Percentiles rank a stretch among this genome's conserved stretches.
phyloP scores from a whole-genome alignment of 2,329 filamentous ascomycete genomes.

The Penicillium thymicola region DNA sequence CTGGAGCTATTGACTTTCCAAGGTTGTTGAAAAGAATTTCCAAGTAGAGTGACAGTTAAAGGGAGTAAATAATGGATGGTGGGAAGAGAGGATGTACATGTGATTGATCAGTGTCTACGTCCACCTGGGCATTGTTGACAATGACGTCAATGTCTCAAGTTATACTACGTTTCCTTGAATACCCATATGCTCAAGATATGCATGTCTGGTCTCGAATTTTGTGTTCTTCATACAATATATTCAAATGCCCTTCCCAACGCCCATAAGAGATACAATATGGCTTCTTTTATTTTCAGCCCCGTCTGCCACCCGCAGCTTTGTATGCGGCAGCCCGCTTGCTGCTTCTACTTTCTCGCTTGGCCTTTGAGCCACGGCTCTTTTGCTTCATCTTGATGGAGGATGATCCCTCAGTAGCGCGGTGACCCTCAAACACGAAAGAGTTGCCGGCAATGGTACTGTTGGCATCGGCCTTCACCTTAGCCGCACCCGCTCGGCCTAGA shows the following conservation, averaged over 20 bases:
- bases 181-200: background rate
- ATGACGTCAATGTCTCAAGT: background rate
- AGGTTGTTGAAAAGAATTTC: too few relatives aligned
- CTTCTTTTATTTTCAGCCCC: constrained; percentile 16
- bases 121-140: background rate
- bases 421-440: constrained; percentile 45
- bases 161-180: too few relatives aligned
- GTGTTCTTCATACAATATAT: constrained; percentile 6
- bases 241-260: constrained; percentile 24
- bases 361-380: constrained; percentile 41
- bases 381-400: constrained; percentile 35
- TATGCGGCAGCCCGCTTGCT: constrained; percentile 44
- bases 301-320: constrained; percentile 37
- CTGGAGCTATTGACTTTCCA: background rate
- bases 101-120: background rate
- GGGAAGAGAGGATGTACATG: background rate
- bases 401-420: constrained; percentile 39
- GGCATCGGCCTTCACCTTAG: constrained; percentile 33
- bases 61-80: background rate
- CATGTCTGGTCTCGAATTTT: background rate
- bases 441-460: constrained; percentile 30
- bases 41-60: background rate
- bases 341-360: constrained; percentile 42
- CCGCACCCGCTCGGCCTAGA: constrained; percentile 39
- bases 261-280: constrained; percentile 16